phyloP scores from a whole-genome alignment of 2,329 filamentous ascomycete genomes.

The Penicillium capsulatum region DNA sequence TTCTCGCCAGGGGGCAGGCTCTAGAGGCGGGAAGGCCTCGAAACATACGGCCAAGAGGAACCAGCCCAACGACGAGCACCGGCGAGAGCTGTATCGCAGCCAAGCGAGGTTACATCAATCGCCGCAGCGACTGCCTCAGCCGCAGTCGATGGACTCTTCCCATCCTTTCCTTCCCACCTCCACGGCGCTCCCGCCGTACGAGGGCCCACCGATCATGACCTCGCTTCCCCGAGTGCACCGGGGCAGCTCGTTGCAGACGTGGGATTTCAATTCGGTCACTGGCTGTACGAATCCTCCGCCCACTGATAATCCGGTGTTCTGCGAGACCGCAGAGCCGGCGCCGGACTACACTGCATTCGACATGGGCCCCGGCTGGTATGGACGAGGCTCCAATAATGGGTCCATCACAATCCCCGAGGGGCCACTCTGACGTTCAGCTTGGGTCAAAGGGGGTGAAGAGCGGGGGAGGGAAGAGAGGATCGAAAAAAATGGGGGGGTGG shows the following conservation, averaged over 20 bases:
- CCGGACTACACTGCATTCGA: conserved; percentile 16
- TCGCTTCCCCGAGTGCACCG: background rate
- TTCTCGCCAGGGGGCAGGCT: conserved; percentile 41
- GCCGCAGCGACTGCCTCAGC: conserved; percentile 1
- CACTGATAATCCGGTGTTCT: conserved; percentile 25
- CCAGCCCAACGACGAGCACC: conserved; percentile 24
- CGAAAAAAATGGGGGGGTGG: conserved; percentile 3
- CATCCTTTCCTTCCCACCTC: background rate
- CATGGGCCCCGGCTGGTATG: conserved; percentile 17
- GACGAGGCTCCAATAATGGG: conserved; percentile 16
- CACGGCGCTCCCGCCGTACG: background rate
- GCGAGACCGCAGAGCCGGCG: conserved; percentile 21
- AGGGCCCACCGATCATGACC: background rate
- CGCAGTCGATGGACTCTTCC: background rate
- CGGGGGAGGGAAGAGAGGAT: conserved; percentile 1
- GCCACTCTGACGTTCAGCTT: conserved; percentile 17
- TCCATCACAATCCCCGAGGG: conserved; percentile 14
- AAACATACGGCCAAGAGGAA: conserved; percentile 34
- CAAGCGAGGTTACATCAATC: conserved; percentile 2
- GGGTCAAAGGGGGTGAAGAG: too few relatives aligned
- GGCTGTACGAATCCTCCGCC: conserved; percentile 27
- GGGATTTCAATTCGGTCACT: conserved; percentile 24
- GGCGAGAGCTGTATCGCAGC: too few relatives aligned
- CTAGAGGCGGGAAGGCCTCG: conserved; percentile 40
- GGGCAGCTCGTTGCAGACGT: background rate